Conservation (phyloP, 768 basidiomycete genomes). For the Podaxis rugospora region DNA sequence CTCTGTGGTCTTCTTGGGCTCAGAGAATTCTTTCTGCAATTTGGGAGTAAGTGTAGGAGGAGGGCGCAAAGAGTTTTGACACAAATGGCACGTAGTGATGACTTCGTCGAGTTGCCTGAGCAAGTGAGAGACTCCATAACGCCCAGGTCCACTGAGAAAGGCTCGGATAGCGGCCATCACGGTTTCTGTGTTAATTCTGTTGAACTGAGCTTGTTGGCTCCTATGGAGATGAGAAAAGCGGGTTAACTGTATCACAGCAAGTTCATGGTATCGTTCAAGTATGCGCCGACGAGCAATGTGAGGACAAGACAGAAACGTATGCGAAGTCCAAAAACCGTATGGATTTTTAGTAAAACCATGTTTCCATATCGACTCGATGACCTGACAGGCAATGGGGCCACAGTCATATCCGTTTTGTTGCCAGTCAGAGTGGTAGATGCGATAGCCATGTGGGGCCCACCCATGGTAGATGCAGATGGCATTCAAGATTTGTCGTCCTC, state of each 20-base stretch:
- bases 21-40: background rate
- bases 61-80: background rate
- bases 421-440: background rate
- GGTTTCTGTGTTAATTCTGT: background rate
- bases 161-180: background rate
- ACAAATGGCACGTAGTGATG: background rate
- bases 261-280: background rate
- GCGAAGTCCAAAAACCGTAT: background rate
- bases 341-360: background rate
- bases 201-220: background rate
- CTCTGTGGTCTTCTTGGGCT: background rate
- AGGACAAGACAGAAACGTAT: background rate
- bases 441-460: background rate
- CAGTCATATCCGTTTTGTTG: background rate
- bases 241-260: background rate
- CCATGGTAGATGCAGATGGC: background rate
- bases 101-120: background rate
- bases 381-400: background rate
- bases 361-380: background rate
- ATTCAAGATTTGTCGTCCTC: background rate
- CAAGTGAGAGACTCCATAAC: background rate
- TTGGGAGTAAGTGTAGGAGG: background rate
- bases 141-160: background rate
- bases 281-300: background rate
- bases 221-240: background rate